These are phyloP conservation scores for Cyclotella distinguenda DNA, from an alignment of 108 stramenopile genomes.

Conservation along the genomic window DNA sequence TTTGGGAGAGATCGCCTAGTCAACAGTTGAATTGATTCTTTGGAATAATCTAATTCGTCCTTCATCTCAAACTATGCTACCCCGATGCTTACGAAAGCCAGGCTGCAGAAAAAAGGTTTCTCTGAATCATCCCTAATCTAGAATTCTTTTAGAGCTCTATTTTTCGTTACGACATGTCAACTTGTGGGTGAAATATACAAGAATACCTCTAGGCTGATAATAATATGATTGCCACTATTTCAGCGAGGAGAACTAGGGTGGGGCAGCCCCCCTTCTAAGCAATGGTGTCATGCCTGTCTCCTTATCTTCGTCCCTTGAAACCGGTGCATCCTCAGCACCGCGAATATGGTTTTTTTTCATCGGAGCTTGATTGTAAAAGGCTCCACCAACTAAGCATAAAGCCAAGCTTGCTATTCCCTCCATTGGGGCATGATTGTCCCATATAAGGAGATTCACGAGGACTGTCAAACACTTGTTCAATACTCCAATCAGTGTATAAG, in stretches of 20 bases:
- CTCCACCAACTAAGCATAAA: slow-evolving; percentile 84
- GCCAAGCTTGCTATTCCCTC: slow-evolving; percentile 71
- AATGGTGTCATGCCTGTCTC: slow-evolving; percentile 17
- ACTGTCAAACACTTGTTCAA: slow-evolving; percentile 92
- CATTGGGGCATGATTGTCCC: slow-evolving; percentile 90
- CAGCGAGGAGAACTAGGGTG: neutral
- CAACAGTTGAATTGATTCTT: neutral
- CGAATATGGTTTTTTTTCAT: slow-evolving; percentile 44
- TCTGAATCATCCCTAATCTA: too few species aligned
- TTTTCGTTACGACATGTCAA: too few species aligned
- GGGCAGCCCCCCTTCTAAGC: slow-evolving; percentile 5
- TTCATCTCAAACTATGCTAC: neutral
- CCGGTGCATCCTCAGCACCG: neutral
- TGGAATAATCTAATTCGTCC: neutral
- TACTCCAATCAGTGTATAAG: slow-evolving; percentile 85
- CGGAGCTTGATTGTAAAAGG: slow-evolving; percentile 85
- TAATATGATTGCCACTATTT: neutral
- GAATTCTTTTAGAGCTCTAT: too few species aligned
- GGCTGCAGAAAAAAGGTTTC: too few species aligned
- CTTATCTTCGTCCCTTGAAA: neutral
- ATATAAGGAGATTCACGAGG: slow-evolving; percentile 76
- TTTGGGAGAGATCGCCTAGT: slow-evolving; percentile 49
- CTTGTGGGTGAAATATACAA: too few species aligned
- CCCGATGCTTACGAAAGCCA: too few species aligned
- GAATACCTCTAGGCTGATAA: too few species aligned